Evolutionary conservation across 768 basidiomycete genomes (phyloP).

Genomic region (Lyophyllum atratum): DNA sequence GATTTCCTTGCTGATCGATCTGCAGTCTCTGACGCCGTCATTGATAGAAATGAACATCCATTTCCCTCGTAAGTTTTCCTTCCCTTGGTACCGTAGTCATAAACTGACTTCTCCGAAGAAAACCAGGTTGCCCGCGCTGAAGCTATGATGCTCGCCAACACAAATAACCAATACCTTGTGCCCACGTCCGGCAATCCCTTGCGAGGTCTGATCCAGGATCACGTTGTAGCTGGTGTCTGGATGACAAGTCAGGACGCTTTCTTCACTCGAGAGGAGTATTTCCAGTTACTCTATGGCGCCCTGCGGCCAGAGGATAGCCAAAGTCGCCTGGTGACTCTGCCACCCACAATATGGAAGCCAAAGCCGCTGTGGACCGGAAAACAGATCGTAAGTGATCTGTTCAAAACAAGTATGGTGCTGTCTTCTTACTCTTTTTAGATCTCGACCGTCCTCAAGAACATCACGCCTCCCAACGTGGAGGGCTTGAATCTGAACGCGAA

Average conservation of each 20-base stretch:
- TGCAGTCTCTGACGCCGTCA: conserved; percentile 17
- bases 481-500: conserved; percentile 86
- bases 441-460: conserved; percentile 90
- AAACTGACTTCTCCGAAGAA: conserved; percentile 48
- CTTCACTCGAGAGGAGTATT: conserved; percentile 94
- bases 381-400: conserved; percentile 74
- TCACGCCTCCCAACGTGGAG: conserved; percentile 76
- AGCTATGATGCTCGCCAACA: conserved; percentile 92
- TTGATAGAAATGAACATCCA: conserved; percentile 97
- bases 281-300: conserved; percentile 93
- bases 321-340: conserved; percentile 75
- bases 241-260: conserved; percentile 96
- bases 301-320: conserved; percentile 85
- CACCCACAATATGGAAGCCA: conserved; percentile 93
- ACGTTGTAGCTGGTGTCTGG: conserved; percentile 99
- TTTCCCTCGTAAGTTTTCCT: conserved; percentile 80
- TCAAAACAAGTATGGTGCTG: background rate
- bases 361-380: conserved; percentile 95
- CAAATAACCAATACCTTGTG: conserved; percentile 98
- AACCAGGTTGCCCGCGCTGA: conserved; percentile 95
- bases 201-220: conserved; percentile 97
- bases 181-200: conserved; percentile 98
- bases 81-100: background rate
- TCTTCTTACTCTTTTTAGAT: conserved; percentile 54
- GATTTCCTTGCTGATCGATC: background rate